phyloP scores from a whole-genome alignment of 2,329 filamentous ascomycete species.

The Fusarium xylarioides region DNA sequence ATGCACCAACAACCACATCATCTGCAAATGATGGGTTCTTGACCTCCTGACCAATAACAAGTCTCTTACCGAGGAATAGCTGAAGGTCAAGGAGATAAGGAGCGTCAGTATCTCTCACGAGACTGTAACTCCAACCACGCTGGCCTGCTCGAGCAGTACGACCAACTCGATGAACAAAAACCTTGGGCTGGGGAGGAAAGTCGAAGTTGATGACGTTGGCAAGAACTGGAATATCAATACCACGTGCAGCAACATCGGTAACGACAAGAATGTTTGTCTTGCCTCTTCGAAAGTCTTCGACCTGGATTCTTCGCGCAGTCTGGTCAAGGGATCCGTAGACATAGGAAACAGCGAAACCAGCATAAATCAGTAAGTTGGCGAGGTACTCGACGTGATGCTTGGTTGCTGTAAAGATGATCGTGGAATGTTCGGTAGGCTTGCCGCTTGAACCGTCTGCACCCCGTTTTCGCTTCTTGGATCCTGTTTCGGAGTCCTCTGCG shows the following conservation, averaged over 20 bases:
- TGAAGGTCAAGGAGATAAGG: conserved; percentile 95
- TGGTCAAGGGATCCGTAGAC: conserved; percentile 96
- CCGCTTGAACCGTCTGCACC: conserved; percentile 59
- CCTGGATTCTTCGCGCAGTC: conserved; percentile 89
- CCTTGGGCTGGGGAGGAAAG: conserved; percentile 94
- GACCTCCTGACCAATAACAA: conserved; percentile 77
- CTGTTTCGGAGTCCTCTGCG: conserved; percentile 54
- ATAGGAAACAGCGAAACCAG: conserved; percentile 90
- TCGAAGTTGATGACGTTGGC: conserved; percentile 99
- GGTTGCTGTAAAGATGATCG: conserved; percentile 92
- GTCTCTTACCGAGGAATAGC: conserved; percentile 86
- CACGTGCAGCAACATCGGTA: conserved; percentile 94
- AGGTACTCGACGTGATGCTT: conserved; percentile 99
- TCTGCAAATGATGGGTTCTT: conserved; percentile 76
- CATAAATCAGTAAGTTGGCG: conserved; percentile 77
- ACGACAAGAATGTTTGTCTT: conserved; percentile 91
- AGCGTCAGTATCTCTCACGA: conserved; percentile 86
- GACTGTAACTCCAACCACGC: conserved; percentile 93
- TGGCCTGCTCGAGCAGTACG: conserved; percentile 94
- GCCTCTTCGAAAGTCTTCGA: conserved; percentile 87
- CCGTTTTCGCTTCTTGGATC: conserved; percentile 78
- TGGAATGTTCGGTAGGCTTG: conserved; percentile 87
- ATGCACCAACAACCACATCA: conserved; percentile 82
- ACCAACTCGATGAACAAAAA: conserved; percentile 95
- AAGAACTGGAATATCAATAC: conserved; percentile 96